Conservation (phyloP, 1,284 basidiomycete species). For the Tilletia setariae region DNA sequence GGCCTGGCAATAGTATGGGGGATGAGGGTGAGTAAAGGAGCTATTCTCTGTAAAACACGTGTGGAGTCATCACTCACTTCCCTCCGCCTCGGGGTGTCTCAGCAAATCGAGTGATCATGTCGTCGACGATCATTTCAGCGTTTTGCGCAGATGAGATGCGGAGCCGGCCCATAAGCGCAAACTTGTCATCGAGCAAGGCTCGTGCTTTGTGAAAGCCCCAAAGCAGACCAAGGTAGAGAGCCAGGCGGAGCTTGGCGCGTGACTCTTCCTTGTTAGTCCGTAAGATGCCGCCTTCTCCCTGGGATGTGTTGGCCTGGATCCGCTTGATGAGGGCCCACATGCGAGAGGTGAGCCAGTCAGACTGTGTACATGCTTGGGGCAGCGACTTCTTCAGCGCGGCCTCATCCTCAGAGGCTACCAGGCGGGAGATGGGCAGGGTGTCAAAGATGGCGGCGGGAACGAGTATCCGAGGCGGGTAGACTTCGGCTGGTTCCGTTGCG, state of each 20-base stretch:
- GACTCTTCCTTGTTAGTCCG: conserved; percentile 15
- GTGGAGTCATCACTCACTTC: conserved; percentile 17
- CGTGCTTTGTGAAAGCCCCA: conserved; percentile 22
- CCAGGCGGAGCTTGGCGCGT: conserved; percentile 21
- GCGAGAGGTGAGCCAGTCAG: conserved; percentile 28
- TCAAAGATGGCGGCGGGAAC: conserved; percentile 36
- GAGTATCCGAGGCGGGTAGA: conserved; percentile 41
- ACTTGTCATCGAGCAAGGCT: conserved; percentile 21
- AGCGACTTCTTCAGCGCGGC: conserved; percentile 21
- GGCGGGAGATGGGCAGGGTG: conserved; percentile 21
- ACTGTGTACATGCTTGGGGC: conserved; percentile 19
- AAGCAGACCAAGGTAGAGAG: conserved; percentile 30
- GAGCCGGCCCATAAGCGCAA: conserved; percentile 25
- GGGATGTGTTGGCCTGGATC: conserved; percentile 17
- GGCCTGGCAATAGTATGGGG: background rate
- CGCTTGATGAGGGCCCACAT: conserved; percentile 27
- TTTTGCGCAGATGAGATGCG: conserved; percentile 20
- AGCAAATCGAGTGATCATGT: conserved; percentile 29
- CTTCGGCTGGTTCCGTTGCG: conserved; percentile 43
- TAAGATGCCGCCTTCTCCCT: conserved; percentile 18
- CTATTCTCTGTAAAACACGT: background rate
- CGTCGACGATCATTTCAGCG: conserved; percentile 27
- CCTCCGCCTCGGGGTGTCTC: conserved; percentile 25
- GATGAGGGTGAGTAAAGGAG: background rate
- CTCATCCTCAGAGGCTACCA: conserved; percentile 18